Conservation (phyloP, 208 protist genomes). For the Leishmania mexicana region DNA sequence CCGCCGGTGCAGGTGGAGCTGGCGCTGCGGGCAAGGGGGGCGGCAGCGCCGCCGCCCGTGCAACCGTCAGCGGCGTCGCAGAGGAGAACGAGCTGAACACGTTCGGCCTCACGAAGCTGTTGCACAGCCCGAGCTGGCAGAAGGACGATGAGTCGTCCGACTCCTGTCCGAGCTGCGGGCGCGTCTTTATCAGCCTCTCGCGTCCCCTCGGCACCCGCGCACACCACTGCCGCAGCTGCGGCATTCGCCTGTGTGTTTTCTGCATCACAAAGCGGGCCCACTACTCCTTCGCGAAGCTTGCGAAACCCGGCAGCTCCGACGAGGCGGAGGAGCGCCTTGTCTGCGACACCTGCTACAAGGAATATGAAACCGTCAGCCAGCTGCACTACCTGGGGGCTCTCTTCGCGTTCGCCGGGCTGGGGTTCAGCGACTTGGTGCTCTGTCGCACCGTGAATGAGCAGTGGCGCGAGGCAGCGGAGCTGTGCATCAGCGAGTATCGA, state of each 20-base stretch:
- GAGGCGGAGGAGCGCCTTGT: conserved; percentile 61
- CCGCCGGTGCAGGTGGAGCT: neutral
- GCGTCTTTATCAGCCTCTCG: conserved; percentile 39
- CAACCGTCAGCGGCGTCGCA: neutral
- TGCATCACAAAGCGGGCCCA: conserved; percentile 64
- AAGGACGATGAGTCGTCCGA: conserved; percentile 48
- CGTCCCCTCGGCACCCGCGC: conserved; percentile 37
- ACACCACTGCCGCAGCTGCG: conserved; percentile 76
- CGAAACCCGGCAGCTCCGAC: conserved; percentile 50
- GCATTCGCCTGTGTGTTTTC: conserved; percentile 52
- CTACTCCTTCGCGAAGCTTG: conserved; percentile 71
- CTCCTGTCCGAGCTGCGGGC: conserved; percentile 46
- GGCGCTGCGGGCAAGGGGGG: neutral
- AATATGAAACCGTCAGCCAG: conserved; percentile 47
- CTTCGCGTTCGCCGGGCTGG: conserved; percentile 60
- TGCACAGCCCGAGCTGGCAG: conserved; percentile 65
- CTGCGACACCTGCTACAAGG: conserved; percentile 60
- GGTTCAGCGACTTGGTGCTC: conserved; percentile 64
- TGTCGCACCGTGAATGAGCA: conserved; percentile 62
- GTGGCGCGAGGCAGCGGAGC: conserved; percentile 72
- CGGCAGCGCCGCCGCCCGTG: neutral
- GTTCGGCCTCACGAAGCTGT: conserved; percentile 36
- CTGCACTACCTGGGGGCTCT: conserved; percentile 65
- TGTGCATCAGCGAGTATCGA: conserved; percentile 79
- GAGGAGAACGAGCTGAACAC: conserved; percentile 48